Evolutionary conservation across 352 stramenopile species (phyloP).

Genomic region (Globisporangium apiculatum): DNA sequence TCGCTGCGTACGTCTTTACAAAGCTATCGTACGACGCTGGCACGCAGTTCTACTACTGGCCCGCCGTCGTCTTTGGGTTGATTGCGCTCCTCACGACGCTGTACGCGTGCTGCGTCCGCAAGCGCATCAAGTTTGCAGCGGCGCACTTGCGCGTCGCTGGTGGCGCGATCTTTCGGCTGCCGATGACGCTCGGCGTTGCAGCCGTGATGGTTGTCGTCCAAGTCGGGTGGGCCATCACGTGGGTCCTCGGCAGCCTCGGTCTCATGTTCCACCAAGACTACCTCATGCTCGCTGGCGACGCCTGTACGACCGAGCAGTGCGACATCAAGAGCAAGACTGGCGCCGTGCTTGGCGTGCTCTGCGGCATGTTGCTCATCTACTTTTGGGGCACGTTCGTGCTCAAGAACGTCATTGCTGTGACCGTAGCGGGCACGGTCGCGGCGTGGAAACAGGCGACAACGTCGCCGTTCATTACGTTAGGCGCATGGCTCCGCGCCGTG

Average conservation of each 20-base stretch:
- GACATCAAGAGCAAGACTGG: slow-evolving; percentile 36
- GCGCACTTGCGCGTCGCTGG: slow-evolving; percentile 87
- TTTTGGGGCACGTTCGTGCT: slow-evolving; percentile 88
- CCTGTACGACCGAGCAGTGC: slow-evolving; percentile 44
- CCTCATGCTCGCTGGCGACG: slow-evolving; percentile 34
- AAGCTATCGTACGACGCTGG: slow-evolving; percentile 59
- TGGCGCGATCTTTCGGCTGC: slow-evolving; percentile 77
- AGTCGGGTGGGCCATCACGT: slow-evolving; percentile 82
- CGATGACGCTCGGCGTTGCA: slow-evolving; percentile 76
- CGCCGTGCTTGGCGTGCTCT: slow-evolving; percentile 61
- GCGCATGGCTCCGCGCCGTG: slow-evolving; percentile 69
- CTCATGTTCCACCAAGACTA: slow-evolving; percentile 78
- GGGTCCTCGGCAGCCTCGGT: slow-evolving; percentile 76
- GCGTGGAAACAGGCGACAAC: slow-evolving; percentile 85
- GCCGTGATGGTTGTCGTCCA: slow-evolving; percentile 82
- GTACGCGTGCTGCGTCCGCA: slow-evolving; percentile 65
- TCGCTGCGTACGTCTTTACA: slow-evolving; percentile 51
- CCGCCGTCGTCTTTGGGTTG: slow-evolving; percentile 44
- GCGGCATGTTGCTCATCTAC: slow-evolving; percentile 89
- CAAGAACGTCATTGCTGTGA: slow-evolving; percentile 87
- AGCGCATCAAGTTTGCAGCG: slow-evolving; percentile 90
- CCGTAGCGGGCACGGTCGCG: slow-evolving; percentile 84
- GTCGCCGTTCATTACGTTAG: slow-evolving; percentile 62
- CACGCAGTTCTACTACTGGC: slow-evolving; percentile 61
- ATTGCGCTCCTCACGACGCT: slow-evolving; percentile 37